Conservation (phyloP, 768 basidiomycete species). For the Leccinum fibrillosum region DNA sequence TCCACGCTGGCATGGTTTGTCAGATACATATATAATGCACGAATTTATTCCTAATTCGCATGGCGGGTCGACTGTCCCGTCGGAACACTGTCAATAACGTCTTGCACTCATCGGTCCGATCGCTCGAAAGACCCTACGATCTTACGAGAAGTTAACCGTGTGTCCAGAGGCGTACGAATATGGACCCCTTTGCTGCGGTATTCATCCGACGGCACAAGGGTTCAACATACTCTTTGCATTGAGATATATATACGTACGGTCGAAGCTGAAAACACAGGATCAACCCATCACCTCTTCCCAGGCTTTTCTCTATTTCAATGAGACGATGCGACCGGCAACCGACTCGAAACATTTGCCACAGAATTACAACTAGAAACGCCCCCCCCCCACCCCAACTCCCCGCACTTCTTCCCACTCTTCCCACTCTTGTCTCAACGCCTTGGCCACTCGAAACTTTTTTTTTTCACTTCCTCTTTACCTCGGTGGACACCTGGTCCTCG, state of each 20-base stretch:
- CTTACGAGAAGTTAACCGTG: not conserved
- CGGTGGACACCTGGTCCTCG: constrained; percentile 43
- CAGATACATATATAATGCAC: not conserved
- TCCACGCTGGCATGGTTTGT: not conserved
- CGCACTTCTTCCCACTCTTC: not conserved
- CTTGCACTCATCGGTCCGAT: not conserved
- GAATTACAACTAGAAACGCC: constrained; percentile 3
- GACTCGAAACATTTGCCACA: constrained; percentile 11
- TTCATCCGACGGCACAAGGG: not conserved
- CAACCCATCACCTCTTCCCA: constrained; percentile 19
- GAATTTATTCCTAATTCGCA: not conserved
- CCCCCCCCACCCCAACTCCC: not conserved
- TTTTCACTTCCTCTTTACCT: constrained; percentile 18
- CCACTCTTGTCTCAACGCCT: not conserved
- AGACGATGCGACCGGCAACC: constrained; percentile 13
- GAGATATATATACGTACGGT: constrained; percentile 30
- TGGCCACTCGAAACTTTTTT: not conserved
- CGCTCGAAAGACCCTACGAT: not conserved
- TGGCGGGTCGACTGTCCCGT: not conserved
- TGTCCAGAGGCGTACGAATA: not conserved
- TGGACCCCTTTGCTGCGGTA: constrained; percentile 2
- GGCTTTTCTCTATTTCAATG: constrained; percentile 12
- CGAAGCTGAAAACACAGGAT: constrained; percentile 21
- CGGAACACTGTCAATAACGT: not conserved
- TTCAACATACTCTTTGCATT: constrained; percentile 30